A percentile compares a stretch with the other conserved stretches of the same genome.
Conservation (phyloP, 208 protist genomes). For the Hexamita inflata region DNA sequence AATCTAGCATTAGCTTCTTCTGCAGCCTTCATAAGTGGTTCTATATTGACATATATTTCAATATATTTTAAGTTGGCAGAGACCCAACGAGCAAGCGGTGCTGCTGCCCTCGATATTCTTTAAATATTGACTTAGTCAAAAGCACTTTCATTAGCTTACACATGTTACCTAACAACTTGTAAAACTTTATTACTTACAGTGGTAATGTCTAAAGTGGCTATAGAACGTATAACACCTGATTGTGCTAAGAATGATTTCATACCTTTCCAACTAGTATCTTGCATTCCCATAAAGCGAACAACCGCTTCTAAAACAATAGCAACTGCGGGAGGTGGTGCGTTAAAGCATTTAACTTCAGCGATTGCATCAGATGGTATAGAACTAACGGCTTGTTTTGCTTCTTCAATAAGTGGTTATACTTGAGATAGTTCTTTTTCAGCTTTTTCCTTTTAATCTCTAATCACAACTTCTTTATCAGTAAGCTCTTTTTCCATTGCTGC, state of each 20-base stretch:
- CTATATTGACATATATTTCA: conserved; percentile 3
- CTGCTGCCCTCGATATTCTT: background rate
- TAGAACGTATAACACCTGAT: background rate
- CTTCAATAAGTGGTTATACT: background rate
- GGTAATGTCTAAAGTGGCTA: conserved; percentile 9
- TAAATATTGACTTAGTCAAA: background rate
- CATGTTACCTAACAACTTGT: background rate
- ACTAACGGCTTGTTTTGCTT: conserved; percentile 4
- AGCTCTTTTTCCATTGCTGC: background rate
- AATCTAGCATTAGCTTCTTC: background rate
- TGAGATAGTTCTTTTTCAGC: background rate
- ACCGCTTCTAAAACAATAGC: conserved; percentile 20
- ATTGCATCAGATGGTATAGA: conserved; percentile 1
- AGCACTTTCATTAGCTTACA: background rate
- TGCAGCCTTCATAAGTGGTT: conserved; percentile 21
- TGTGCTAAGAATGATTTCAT: conserved; percentile 6
- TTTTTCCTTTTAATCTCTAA: background rate
- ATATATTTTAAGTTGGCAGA: background rate
- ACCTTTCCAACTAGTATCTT: conserved; percentile 6
- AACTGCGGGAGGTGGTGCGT: background rate
- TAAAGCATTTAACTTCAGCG: conserved; percentile 11
- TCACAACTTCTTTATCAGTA: background rate
- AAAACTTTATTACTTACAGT: background rate
- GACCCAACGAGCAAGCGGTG: conserved; percentile 19
- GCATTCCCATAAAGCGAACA: background rate